A percentile compares a stretch with the other conserved stretches of the same genome.
Conservation (phyloP, 1,284 basidiomycete species). For the Chondrostereum purpureum region DNA sequence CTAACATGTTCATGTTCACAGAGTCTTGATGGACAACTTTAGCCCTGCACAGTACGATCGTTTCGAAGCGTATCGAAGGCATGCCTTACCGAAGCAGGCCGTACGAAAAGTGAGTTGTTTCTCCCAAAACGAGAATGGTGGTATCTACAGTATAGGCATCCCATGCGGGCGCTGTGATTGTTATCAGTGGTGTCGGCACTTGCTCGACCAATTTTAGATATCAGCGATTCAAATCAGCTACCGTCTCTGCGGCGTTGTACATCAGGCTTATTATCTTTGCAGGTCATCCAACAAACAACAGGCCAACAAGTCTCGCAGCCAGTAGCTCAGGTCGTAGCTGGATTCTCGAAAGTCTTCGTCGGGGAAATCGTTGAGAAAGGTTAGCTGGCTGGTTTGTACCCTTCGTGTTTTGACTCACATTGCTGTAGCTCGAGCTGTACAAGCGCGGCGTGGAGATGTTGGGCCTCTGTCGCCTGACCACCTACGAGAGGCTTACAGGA, state of each 20-base stretch:
- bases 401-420: not conserved
- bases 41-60: conserved; percentile 80
- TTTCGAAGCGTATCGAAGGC: conserved; percentile 81
- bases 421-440: conserved; percentile 64
- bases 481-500: conserved; percentile 79
- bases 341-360: conserved; percentile 87
- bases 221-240: no score
- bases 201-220: no score
- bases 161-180: no score
- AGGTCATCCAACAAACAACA: conserved; percentile 81
- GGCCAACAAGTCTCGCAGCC: conserved; percentile 82
- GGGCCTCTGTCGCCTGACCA: conserved; percentile 84
- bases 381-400: conserved; percentile 19
- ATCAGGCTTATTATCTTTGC: no score
- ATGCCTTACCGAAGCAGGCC: conserved; percentile 76
- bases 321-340: conserved; percentile 83
- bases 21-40: conserved; percentile 84
- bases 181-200: no score
- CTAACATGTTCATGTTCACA: no score
- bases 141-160: no score
- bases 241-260: no score
- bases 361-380: conserved; percentile 89
- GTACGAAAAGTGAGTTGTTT: conserved; percentile 60
- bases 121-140: no score
- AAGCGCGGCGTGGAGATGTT: conserved; percentile 62